Evolutionary conservation across 495 filamentous ascomycete species (phyloP).

Genomic region (Daldinia loculata): DNA sequence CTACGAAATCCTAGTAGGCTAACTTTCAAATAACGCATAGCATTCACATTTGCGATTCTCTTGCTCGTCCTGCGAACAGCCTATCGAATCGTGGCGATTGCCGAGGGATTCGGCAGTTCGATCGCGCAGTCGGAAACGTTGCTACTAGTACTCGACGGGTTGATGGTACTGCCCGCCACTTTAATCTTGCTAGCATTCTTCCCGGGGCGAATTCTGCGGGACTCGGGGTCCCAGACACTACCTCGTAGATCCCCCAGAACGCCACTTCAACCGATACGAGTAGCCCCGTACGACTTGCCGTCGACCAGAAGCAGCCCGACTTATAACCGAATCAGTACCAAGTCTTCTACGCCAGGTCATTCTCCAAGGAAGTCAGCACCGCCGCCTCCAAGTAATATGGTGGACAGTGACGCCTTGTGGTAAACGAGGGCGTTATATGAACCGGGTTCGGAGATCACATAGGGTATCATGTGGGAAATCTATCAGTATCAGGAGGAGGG

Average conservation of each 20-base stretch:
- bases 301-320: slow-evolving; percentile 20
- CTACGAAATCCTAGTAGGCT: background rate
- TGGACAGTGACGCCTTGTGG: slow-evolving; percentile 42
- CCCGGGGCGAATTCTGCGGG: slow-evolving; percentile 32
- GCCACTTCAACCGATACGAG: slow-evolving; percentile 21
- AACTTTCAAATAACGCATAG: slow-evolving; percentile 33
- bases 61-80: slow-evolving; percentile 49
- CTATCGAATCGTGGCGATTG: slow-evolving; percentile 43
- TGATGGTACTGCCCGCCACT: slow-evolving; percentile 47
- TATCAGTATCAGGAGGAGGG: background rate
- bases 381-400: slow-evolving; percentile 28
- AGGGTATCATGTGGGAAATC: background rate
- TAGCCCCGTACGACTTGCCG: slow-evolving; percentile 23
- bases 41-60: slow-evolving; percentile 39
- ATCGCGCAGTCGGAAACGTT: slow-evolving; percentile 40
- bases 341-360: slow-evolving; percentile 4
- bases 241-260: slow-evolving; percentile 13
- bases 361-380: slow-evolving; percentile 18
- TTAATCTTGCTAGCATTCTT: slow-evolving; percentile 45
- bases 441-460: background rate
- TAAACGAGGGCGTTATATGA: slow-evolving; percentile 5
- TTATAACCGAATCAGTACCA: slow-evolving; percentile 16
- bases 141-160: slow-evolving; percentile 51
- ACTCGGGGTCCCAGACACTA: slow-evolving; percentile 12
- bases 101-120: slow-evolving; percentile 34